Evolutionary conservation across 2,329 filamentous ascomycete species (phyloP).

Genomic region (Nemania sp.): DNA sequence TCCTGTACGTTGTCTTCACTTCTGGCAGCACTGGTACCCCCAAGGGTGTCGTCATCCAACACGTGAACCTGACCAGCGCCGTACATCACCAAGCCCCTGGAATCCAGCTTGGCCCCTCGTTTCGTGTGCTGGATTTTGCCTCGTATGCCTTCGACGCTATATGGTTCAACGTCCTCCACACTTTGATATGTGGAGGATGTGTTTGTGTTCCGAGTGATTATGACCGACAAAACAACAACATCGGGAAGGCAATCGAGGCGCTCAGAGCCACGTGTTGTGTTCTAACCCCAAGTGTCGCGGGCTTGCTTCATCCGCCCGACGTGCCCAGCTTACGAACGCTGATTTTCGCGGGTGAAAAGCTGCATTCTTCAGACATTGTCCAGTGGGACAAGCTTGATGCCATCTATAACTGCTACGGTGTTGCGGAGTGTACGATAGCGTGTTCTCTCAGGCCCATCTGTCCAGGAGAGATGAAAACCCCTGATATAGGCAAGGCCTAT

Average conservation of each 20-base stretch:
- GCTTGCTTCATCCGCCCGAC: not conserved
- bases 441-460: not conserved
- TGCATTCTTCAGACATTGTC: not conserved
- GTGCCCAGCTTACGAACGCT: not conserved
- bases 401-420: slow-evolving; percentile 3
- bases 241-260: not conserved
- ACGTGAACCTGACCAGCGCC: not conserved
- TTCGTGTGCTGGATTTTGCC: slow-evolving; percentile 4
- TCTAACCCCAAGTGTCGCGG: slow-evolving; percentile 3
- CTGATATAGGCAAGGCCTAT: not conserved
- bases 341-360: slow-evolving; percentile 1
- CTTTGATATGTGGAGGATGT: not conserved
- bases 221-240: not conserved
- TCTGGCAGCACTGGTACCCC: slow-evolving; percentile 6
- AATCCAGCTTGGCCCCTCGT: not conserved
- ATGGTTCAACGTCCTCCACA: not conserved
- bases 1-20: slow-evolving; percentile 6
- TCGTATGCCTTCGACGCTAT: slow-evolving; percentile 8
- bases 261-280: not conserved
- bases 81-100: not conserved
- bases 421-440: slow-evolving; percentile 1
- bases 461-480: not conserved
- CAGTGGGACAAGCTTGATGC: not conserved
- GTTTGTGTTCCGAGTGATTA: slow-evolving; percentile 4
- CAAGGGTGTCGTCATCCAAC: slow-evolving; percentile 1